Evolutionary conservation across 805 yeast genomes (phyloP).

Genomic region (Pichia pseudocactophila): DNA sequence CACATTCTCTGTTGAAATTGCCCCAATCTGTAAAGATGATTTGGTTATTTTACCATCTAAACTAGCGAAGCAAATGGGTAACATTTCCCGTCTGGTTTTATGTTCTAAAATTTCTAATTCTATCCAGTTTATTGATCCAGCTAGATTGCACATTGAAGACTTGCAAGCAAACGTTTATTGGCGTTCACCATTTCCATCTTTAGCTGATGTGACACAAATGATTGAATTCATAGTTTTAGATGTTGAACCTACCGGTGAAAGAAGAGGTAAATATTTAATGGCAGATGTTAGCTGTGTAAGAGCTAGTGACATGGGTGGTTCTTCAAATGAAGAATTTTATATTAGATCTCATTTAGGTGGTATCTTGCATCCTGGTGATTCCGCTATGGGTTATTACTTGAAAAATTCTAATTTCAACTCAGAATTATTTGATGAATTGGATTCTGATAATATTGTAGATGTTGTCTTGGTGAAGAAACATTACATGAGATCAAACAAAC

Average conservation of each 20-base stretch:
- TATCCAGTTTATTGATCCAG: constrained; percentile 81
- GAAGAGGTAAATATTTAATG: constrained; percentile 66
- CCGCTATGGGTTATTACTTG: constrained; percentile 84
- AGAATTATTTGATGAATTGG: constrained; percentile 68
- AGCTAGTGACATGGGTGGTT: constrained; percentile 77
- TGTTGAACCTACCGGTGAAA: constrained; percentile 82
- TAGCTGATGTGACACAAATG: constrained; percentile 67
- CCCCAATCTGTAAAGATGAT: constrained; percentile 95
- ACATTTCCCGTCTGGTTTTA: constrained; percentile 69
- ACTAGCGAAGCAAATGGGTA: constrained; percentile 76
- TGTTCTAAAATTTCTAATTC: constrained; percentile 80
- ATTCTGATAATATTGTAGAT: constrained; percentile 63
- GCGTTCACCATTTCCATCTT: constrained; percentile 71
- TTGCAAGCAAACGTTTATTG: constrained; percentile 64
- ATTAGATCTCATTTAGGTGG: constrained; percentile 91
- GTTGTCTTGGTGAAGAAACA: constrained; percentile 83
- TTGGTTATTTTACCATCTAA: constrained; percentile 84
- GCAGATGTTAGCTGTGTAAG: constrained; percentile 93
- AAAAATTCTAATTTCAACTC: constrained; percentile 83
- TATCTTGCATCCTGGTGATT: constrained; percentile 92
- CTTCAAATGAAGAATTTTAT: constrained; percentile 65
- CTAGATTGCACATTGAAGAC: constrained; percentile 70
- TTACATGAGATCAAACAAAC: constrained; percentile 71
- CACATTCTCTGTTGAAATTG: constrained; percentile 86
- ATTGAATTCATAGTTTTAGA: constrained; percentile 86